Conservation (phyloP, 331 rosid species). For the Cucumis variabilis region DNA sequence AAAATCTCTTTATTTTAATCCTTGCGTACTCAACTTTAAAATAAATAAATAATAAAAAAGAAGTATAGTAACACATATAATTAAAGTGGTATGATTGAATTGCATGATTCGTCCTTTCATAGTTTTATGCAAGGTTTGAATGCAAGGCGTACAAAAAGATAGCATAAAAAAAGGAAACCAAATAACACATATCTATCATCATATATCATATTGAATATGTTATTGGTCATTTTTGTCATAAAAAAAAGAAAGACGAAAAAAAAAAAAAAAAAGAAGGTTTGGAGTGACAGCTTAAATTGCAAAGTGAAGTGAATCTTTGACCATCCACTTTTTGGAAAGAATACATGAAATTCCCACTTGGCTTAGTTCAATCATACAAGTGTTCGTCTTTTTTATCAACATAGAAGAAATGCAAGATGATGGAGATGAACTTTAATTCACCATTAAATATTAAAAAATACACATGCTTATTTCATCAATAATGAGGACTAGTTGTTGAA, state of each 20-base stretch:
- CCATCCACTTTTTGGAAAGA: conserved; percentile 14
- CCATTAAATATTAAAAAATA: background rate
- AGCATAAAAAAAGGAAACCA: background rate
- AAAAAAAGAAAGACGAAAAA: background rate
- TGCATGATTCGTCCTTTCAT: background rate
- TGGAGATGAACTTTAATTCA: background rate
- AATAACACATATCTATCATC: background rate
- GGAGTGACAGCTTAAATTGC: conserved; percentile 12
- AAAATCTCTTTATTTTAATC: too few relatives aligned
- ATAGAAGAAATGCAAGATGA: background rate
- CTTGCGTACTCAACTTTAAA: too few relatives aligned
- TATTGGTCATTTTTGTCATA: background rate
- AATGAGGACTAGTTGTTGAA: too few relatives aligned
- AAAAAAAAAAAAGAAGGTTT: background rate
- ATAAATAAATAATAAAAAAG: too few relatives aligned
- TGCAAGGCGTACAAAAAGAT: background rate
- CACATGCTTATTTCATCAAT: too few relatives aligned
- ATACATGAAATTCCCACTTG: background rate
- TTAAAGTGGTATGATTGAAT: background rate
- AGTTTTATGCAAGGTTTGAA: conserved; percentile 7
- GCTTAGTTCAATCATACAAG: conserved; percentile 15
- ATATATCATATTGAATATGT: background rate
- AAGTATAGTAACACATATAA: background rate
- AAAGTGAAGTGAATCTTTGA: conserved; percentile 30
- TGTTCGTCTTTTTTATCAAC: background rate